Conservation (phyloP, 139 green algal genomes). For the Tetraselmis chui region DNA sequence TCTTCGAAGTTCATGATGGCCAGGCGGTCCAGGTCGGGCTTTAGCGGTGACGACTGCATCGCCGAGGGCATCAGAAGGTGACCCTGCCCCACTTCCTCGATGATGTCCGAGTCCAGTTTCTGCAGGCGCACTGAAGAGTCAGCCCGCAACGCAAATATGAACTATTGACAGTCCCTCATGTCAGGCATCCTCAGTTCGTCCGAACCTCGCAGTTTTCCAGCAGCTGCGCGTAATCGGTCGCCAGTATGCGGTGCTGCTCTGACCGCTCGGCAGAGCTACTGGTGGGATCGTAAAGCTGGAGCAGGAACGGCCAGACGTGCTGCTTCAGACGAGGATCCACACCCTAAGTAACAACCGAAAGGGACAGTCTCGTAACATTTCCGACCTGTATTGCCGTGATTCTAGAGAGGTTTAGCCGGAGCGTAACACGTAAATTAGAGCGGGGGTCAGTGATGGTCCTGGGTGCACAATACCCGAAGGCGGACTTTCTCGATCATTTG, state of each 20-base stretch:
- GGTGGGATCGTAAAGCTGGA: constrained; percentile 35
- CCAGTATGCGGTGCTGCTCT: constrained; percentile 8
- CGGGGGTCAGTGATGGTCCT: too few species aligned
- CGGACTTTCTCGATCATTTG: neutral
- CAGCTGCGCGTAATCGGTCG: constrained; percentile 31
- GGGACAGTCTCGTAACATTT: too few species aligned
- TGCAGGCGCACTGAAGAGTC: neutral
- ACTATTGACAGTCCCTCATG: constrained; percentile 8
- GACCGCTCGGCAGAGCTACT: constrained; percentile 8
- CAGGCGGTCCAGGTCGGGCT: constrained; percentile 28
- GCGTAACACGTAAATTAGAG: too few species aligned
- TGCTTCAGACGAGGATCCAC: constrained; percentile 30
- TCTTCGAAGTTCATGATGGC: constrained; percentile 53
- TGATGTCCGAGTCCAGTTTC: neutral
- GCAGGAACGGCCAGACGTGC: constrained; percentile 55
- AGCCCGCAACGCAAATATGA: neutral
- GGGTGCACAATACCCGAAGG: neutral
- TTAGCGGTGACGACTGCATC: neutral
- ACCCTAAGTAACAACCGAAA: too few species aligned
- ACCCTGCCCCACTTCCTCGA: constrained; percentile 3
- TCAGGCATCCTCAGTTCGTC: neutral
- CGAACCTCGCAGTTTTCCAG: constrained; percentile 39
- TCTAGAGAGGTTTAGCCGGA: too few species aligned
- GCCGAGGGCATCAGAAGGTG: neutral
- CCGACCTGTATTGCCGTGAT: too few species aligned